Percentiles rank a stretch among this genome's conserved stretches.
Conservation (phyloP, 169 alveolate genomes). For the Cryptosporidium viatorum region DNA sequence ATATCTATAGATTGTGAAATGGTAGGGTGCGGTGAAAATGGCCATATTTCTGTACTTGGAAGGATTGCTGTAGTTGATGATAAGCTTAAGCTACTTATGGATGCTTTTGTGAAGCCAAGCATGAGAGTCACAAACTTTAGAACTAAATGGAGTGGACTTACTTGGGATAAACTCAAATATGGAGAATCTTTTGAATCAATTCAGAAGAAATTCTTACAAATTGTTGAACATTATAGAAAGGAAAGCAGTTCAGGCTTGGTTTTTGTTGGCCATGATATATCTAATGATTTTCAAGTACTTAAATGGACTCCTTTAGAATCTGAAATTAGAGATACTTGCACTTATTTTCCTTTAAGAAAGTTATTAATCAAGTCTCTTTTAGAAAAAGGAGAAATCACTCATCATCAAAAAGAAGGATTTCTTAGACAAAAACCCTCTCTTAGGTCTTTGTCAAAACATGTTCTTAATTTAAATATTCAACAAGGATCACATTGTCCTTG, state of each 20-base stretch:
- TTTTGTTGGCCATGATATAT: constrained; percentile 72
- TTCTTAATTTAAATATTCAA: constrained; percentile 39
- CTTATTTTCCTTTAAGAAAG: constrained; percentile 52
- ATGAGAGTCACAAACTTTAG: constrained; percentile 55
- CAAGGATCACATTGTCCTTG: constrained; percentile 71
- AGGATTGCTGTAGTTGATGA: constrained; percentile 71
- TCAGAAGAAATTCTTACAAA: constrained; percentile 27
- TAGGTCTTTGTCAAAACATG: constrained; percentile 21
- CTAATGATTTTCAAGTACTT: constrained; percentile 54
- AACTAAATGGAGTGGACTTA: constrained; percentile 70
- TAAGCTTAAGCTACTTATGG: constrained; percentile 60
- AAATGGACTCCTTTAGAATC: constrained; percentile 64
- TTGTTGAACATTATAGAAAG: constrained; percentile 56
- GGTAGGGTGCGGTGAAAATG: constrained; percentile 74
- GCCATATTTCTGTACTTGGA: constrained; percentile 47
- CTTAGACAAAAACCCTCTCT: constrained; percentile 65
- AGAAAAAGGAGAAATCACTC: constrained; percentile 35
- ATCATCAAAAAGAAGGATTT: not conserved
- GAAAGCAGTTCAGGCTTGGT: constrained; percentile 51
- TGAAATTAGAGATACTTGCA: constrained; percentile 63
- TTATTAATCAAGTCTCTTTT: constrained; percentile 19
- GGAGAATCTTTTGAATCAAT: constrained; percentile 56
- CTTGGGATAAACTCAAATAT: constrained; percentile 51
- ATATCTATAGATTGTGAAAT: constrained; percentile 69
- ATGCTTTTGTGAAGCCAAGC: constrained; percentile 69